Conservation (phyloP, 495 filamentous ascomycete genomes). For the Xylaria curta region DNA sequence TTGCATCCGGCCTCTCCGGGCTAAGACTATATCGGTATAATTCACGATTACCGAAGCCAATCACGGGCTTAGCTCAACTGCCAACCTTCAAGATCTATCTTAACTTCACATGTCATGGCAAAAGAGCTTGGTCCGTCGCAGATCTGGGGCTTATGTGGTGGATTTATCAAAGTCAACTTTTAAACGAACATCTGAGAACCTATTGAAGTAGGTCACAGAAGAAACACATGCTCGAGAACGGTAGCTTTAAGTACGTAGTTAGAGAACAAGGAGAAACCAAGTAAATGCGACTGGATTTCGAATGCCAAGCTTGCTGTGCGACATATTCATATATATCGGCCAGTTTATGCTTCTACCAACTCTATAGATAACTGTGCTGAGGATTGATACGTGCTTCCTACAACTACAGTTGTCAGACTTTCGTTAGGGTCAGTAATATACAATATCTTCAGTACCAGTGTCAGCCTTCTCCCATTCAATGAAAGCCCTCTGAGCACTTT, state of each 20-base stretch:
- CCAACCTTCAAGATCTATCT: too few relatives aligned
- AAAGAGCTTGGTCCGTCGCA: background rate
- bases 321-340: background rate
- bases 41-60: background rate
- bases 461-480: background rate
- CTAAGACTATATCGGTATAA: background rate
- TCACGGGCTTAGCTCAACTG: background rate
- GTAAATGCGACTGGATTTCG: background rate
- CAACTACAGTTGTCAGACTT: background rate
- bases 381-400: background rate
- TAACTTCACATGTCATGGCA: background rate
- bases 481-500: background rate
- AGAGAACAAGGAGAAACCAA: background rate
- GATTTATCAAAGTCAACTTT: background rate
- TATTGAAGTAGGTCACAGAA: background rate
- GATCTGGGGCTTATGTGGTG: background rate
- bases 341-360: background rate
- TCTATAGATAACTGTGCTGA: background rate
- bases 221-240: background rate
- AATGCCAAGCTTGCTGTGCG: background rate
- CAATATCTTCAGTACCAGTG: background rate
- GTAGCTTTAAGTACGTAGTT: background rate
- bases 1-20: background rate
- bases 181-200: background rate
- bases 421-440: background rate